Percentiles rank a stretch among this genome's conserved stretches.
phyloP scores from a whole-genome alignment of 1,139 yeast genomes.

The Magnusiomyces sp. region DNA sequence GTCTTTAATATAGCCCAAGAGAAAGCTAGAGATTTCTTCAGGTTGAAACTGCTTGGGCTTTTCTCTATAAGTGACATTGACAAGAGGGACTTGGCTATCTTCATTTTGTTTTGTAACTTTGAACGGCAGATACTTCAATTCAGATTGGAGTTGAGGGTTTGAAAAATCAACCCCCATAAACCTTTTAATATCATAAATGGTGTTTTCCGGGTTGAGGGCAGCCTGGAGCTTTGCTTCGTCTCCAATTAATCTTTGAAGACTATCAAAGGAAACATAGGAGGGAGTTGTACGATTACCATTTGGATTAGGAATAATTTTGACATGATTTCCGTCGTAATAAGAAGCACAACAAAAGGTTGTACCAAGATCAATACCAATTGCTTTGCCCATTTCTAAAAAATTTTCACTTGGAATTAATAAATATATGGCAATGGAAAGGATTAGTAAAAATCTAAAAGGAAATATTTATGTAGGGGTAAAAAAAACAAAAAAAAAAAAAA shows the following conservation, averaged over 20 bases:
- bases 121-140: conserved; percentile 92
- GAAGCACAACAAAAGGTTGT: conserved; percentile 99
- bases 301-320: conserved; percentile 94
- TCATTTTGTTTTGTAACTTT: conserved; percentile 91
- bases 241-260: conserved; percentile 93
- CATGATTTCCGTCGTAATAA: conserved; percentile 92
- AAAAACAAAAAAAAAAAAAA: no score
- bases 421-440: no score
- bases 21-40: conserved; percentile 98
- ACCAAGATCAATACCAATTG: conserved; percentile 95
- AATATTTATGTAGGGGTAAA: no score
- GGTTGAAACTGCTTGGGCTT: conserved; percentile 85
- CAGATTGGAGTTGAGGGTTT: conserved; percentile 94
- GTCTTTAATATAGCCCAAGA: conserved; percentile 93
- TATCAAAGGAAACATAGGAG: conserved; percentile 96
- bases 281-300: conserved; percentile 99
- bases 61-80: conserved; percentile 85
- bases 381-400: no score
- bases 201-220: conserved; percentile 96
- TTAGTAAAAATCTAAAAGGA: no score
- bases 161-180: conserved; percentile 97
- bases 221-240: conserved; percentile 99
- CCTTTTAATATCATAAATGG: conserved; percentile 96
- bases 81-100: conserved; percentile 99
- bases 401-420: no score